phyloP scores from a whole-genome alignment of 1,139 yeast genomes.

The Kurtzmaniella natalensis region DNA sequence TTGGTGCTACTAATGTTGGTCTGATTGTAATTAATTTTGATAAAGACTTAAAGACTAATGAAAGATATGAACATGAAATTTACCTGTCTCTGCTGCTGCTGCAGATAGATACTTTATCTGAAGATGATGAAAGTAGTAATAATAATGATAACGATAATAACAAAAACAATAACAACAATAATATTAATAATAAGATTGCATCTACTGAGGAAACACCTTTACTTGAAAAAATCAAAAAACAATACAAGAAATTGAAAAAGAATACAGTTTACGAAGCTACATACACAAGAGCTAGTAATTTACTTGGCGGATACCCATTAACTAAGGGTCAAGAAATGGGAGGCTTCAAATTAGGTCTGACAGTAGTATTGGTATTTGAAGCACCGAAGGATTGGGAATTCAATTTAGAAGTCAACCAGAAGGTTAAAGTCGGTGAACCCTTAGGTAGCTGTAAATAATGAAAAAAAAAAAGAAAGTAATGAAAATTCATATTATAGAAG shows the following conservation, averaged over 20 bases:
- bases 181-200: slow-evolving; percentile 11
- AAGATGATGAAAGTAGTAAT: slow-evolving; percentile 4
- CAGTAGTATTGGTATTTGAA: slow-evolving; percentile 93
- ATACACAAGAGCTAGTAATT: slow-evolving; percentile 70
- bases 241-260: slow-evolving; percentile 44
- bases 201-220: slow-evolving; percentile 7
- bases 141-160: slow-evolving; percentile 28
- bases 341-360: slow-evolving; percentile 92
- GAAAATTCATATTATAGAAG: no score
- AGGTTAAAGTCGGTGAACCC: slow-evolving; percentile 80
- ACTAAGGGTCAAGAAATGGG: slow-evolving; percentile 95
- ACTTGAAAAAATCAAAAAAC: not conserved
- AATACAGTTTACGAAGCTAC: slow-evolving; percentile 94
- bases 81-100: slow-evolving; percentile 20
- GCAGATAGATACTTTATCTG: slow-evolving; percentile 2
- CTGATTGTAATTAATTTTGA: slow-evolving; percentile 90
- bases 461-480: no score
- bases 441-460: no score
- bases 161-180: no score
- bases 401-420: slow-evolving; percentile 63
- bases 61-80: slow-evolving; percentile 53
- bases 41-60: slow-evolving; percentile 83
- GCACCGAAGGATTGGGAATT: slow-evolving; percentile 83
- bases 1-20: slow-evolving; percentile 98
- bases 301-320: slow-evolving; percentile 87